Conservation (phyloP, 2,329 filamentous ascomycete species). For the Trichoderma sp. region DNA sequence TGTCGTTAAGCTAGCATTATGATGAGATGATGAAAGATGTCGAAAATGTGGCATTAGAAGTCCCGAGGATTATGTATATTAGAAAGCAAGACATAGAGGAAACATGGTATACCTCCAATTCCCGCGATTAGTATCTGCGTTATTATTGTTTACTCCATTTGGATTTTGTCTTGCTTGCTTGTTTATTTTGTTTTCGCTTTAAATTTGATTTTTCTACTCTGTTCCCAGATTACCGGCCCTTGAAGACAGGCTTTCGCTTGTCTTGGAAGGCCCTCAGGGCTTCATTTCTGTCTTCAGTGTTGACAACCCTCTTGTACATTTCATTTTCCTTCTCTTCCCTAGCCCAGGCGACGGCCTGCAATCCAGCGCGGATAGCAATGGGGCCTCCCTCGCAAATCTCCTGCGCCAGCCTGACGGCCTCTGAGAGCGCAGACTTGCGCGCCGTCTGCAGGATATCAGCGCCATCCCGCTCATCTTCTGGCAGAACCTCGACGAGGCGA, state of each 20-base stretch:
- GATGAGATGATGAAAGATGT: neutral
- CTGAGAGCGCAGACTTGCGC: conserved; percentile 67
- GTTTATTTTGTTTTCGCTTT: neutral
- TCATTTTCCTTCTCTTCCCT: conserved; percentile 78
- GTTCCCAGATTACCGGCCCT: conserved; percentile 45
- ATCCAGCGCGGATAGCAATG: conserved; percentile 74
- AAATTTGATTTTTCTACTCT: neutral
- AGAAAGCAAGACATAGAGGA: neutral
- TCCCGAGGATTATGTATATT: neutral
- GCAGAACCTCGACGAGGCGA: conserved; percentile 78
- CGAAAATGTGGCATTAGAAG: neutral
- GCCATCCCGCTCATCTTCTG: conserved; percentile 50
- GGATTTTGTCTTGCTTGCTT: neutral
- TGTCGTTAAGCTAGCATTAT: neutral
- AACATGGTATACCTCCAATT: neutral
- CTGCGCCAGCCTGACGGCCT: conserved; percentile 74
- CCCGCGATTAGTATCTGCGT: neutral
- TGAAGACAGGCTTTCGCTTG: conserved; percentile 62
- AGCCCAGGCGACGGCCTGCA: conserved; percentile 75
- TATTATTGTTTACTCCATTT: neutral
- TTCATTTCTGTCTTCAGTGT: conserved; percentile 84
- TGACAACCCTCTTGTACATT: conserved; percentile 82
- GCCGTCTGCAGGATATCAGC: conserved; percentile 56
- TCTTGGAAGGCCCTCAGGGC: conserved; percentile 79
- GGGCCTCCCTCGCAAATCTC: conserved; percentile 92